Evolutionary conservation across 2,329 filamentous ascomycete species (phyloP), one percentile per base, ranked within the genome.

Genomic region (Aspergillus awamori): DNA sequence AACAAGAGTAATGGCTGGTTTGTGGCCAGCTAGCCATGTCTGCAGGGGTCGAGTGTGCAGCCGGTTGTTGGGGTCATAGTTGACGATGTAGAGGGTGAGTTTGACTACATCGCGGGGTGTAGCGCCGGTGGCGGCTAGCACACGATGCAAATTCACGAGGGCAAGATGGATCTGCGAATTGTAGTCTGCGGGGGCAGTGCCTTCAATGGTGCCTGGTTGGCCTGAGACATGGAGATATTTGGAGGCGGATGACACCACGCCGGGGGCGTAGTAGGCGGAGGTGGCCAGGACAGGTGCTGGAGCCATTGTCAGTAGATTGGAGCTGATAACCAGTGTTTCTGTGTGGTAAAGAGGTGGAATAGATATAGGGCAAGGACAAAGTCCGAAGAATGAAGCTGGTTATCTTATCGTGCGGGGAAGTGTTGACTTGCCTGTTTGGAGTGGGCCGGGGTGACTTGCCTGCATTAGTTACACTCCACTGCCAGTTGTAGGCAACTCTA

Each of bases 71-170:
- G 76, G 68, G 54, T 80, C 73, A 60, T 82, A 82, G 64, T 79
- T 68, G 59, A 82, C 80, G 45, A 82, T 79, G 28, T 76, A 80
- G 17, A 80, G 61, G 0, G 70, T 80, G 8, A 82, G 65, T 61
- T 81, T 81, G 11, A 73, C 69, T 22, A 82, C 77, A 59, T 82
- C 72, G 4, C 66, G 63, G 11, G 78, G 63, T 1, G 65, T 63
- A 5, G 78, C 73, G 0, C 78, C 77, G 1, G 76, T 74, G 2
- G 75, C 72, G 49, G 76, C 60, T 8, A 80, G 66, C 51, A 77
- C 63, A 13, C 73, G 73, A 51, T 71, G 72, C 7, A 81, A 66
- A 61, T 80, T 80, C 24, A 76, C 57, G 3, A 80, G 67, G 0
- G 76, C 71, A 0, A 80, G 73, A 33, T 79, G 73, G 28, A 80